phyloP scores from a whole-genome alignment of 108 stramenopile species.

The Fistulifera pelliculosa region DNA sequence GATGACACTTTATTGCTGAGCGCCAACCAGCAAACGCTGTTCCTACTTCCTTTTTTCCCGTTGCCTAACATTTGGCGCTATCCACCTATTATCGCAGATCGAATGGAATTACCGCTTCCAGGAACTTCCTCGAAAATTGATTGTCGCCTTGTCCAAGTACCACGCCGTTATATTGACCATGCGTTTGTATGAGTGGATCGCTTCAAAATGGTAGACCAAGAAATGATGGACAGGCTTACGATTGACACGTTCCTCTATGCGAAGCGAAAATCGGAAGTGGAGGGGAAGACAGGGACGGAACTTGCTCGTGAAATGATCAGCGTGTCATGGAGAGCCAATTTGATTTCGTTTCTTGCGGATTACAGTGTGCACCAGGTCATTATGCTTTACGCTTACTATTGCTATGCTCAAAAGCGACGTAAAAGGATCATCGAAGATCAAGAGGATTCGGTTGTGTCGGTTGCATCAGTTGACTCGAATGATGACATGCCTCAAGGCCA shows the following conservation, averaged over 20 bases:
- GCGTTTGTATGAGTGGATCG: slow-evolving; percentile 38
- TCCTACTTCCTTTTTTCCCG: background rate
- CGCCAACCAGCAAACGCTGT: background rate
- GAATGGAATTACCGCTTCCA: slow-evolving; percentile 54
- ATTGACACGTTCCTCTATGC: slow-evolving; percentile 35
- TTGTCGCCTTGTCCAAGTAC: slow-evolving; percentile 34
- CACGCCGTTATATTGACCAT: slow-evolving; percentile 36
- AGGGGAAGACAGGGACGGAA: background rate
- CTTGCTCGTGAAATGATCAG: slow-evolving; percentile 23
- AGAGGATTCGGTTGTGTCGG: background rate
- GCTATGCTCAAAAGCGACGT: slow-evolving; percentile 24
- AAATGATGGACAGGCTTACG: slow-evolving; percentile 33
- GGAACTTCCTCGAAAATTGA: slow-evolving; percentile 24
- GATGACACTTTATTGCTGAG: background rate
- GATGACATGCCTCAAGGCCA: background rate
- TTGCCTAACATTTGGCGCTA: slow-evolving; percentile 2
- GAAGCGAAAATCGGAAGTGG: slow-evolving; percentile 7
- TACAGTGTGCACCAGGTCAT: slow-evolving; percentile 46
- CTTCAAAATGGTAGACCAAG: slow-evolving; percentile 8
- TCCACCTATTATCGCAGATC: slow-evolving; percentile 13
- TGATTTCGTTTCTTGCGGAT: slow-evolving; percentile 42
- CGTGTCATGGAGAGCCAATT: slow-evolving; percentile 32
- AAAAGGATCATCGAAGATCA: background rate
- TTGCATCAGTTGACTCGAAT: background rate
- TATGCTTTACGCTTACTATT: slow-evolving; percentile 43